phyloP scores from a whole-genome alignment of 139 green algal species.

The Monoraphidium neglectum region DNA sequence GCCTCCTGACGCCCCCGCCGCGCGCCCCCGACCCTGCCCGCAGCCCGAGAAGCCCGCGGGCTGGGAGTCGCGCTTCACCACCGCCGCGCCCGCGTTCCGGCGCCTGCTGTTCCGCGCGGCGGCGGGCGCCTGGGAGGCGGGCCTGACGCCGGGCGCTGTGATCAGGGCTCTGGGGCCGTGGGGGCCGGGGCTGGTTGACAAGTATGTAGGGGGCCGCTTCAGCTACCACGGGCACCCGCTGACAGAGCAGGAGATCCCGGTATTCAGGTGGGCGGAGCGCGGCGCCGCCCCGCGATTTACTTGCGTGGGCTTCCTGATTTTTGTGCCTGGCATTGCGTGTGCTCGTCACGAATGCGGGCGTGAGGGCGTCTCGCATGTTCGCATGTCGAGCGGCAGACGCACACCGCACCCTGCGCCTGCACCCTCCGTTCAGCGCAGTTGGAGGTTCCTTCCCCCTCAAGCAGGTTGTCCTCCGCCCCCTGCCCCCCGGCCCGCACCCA shows the following conservation, averaged over 20 bases:
- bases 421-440: no score
- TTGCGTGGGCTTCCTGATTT: no score
- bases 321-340: background rate
- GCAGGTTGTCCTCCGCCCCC: background rate
- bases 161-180: constrained; percentile 74
- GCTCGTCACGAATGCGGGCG: no score
- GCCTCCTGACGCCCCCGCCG: background rate
- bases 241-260: background rate
- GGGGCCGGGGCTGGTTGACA: constrained; percentile 55
- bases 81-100: constrained; percentile 37
- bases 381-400: no score
- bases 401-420: no score
- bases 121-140: constrained; percentile 57
- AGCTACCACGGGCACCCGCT: constrained; percentile 35
- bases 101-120: background rate
- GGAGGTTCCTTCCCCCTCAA: no score
- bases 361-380: no score
- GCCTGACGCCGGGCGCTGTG: constrained; percentile 75
- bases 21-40: background rate
- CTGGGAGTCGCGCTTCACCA: constrained; percentile 49
- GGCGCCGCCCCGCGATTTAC: no score
- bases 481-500: background rate
- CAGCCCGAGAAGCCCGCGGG: constrained; percentile 60
- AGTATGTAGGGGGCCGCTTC: constrained; percentile 61
- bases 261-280: constrained; percentile 6